A percentile compares a stretch with the other conserved stretches of the same genome.
phyloP scores from a whole-genome alignment of 352 stramenopile genomes.

The Globisporangium perplexum region DNA sequence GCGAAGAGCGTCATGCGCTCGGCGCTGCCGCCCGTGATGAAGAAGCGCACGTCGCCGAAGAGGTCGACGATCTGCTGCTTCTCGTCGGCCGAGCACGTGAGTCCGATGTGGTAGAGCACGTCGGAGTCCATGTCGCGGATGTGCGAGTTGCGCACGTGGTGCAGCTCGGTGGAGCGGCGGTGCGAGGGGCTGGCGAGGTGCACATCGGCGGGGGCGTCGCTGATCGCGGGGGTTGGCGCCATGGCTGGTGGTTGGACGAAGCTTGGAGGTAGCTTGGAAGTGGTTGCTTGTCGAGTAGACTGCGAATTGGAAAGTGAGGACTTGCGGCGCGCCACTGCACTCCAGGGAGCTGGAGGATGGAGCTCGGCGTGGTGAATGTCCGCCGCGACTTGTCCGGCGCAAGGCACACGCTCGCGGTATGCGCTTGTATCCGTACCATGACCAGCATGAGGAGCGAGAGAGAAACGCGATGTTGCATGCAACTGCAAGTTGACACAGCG shows the following conservation, averaged over 20 bases:
- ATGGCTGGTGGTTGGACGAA: constrained; percentile 1
- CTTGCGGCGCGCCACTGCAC: too few relatives aligned
- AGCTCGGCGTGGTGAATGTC: too few relatives aligned
- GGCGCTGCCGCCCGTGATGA: constrained; percentile 63
- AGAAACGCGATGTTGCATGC: too few relatives aligned
- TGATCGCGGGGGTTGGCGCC: constrained; percentile 4
- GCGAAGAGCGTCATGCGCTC: constrained; percentile 77
- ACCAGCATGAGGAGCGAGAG: too few relatives aligned
- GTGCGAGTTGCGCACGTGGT: constrained; percentile 61
- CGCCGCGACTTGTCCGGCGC: too few relatives aligned
- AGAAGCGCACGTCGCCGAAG: constrained; percentile 80
- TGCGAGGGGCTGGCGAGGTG: constrained; percentile 9
- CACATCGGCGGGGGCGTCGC: neutral
- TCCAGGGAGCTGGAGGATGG: too few relatives aligned
- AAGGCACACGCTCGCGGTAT: too few relatives aligned
- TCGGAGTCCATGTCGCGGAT: constrained; percentile 51
- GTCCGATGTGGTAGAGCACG: constrained; percentile 75
- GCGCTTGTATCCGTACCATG: too few relatives aligned
- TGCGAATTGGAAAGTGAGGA: constrained; percentile 6
- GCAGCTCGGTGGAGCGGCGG: constrained; percentile 1
- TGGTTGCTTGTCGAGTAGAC: neutral
- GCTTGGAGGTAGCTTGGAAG: neutral
- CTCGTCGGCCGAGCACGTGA: constrained; percentile 49
- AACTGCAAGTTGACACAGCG: too few relatives aligned
- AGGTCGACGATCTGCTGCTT: constrained; percentile 32